Percentiles rank a stretch among this genome's conserved stretches.
phyloP scores from a whole-genome alignment of 78 protist species.

The Creolimax fragrantissima region DNA sequence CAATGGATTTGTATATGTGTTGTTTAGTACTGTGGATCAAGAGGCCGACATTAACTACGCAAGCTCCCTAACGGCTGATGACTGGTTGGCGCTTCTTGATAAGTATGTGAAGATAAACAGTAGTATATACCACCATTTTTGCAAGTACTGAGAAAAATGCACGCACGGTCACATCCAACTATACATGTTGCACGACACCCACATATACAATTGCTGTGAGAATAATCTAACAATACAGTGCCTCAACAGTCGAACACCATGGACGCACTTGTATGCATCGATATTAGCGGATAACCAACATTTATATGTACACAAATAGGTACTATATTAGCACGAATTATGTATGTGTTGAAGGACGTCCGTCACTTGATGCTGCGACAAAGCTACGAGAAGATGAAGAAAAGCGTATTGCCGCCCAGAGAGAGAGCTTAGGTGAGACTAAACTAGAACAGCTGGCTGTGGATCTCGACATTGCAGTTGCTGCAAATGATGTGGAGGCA shows the following conservation, averaged over 20 bases:
- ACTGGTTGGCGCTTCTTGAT: conserved; percentile 14
- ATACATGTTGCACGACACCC: too few species aligned
- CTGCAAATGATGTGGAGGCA: not conserved
- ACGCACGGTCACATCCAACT: too few species aligned
- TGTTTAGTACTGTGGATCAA: not conserved
- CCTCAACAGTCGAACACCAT: too few species aligned
- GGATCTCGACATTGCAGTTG: not conserved
- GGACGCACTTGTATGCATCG: too few species aligned
- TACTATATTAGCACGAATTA: not conserved
- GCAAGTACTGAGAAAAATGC: too few species aligned
- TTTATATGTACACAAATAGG: too few species aligned
- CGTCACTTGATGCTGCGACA: not conserved
- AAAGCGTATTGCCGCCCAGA: conserved; percentile 3
- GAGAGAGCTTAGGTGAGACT: not conserved
- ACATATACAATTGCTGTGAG: too few species aligned
- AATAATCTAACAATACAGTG: too few species aligned
- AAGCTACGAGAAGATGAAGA: not conserved
- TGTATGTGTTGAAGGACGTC: not conserved
- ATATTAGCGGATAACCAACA: too few species aligned
- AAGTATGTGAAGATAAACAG: too few species aligned
- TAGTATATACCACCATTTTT: too few species aligned
- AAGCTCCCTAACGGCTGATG: not conserved
- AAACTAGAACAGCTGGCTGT: not conserved
- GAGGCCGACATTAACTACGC: not conserved
- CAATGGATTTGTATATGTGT: too few species aligned